Conservation (phyloP, 768 basidiomycete species). For the Collybiopsis luxurians region DNA sequence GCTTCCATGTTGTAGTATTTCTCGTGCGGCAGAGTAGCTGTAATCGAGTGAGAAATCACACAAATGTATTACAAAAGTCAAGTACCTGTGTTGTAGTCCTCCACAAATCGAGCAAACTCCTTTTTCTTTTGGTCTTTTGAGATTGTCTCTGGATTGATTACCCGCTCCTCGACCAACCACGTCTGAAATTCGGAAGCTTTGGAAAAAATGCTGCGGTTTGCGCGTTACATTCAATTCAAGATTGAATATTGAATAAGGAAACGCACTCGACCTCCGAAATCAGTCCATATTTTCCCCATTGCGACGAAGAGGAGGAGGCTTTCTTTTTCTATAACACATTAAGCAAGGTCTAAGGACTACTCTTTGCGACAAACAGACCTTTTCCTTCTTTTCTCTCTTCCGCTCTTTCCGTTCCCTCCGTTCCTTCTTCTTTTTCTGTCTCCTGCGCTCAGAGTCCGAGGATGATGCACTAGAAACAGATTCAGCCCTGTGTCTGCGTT, state of each 20-base stretch:
- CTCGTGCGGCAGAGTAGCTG: constrained; percentile 90
- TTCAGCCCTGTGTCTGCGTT: constrained; percentile 20
- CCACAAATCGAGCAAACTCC: constrained; percentile 79
- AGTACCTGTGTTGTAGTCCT: constrained; percentile 81
- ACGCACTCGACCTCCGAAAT: constrained; percentile 84
- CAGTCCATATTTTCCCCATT: constrained; percentile 91
- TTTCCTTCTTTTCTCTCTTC: constrained; percentile 71
- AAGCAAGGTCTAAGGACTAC: constrained; percentile 1
- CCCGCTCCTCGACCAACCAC: constrained; percentile 93
- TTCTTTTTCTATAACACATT: constrained; percentile 48
- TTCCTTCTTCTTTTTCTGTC: constrained; percentile 49
- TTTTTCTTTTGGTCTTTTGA: constrained; percentile 84
- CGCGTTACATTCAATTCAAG: neutral
- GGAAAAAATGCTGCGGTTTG: constrained; percentile 62
- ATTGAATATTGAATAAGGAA: constrained; percentile 1
- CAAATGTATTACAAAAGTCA: neutral
- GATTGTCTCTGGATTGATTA: constrained; percentile 85
- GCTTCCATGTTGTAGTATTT: constrained; percentile 92
- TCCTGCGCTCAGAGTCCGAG: constrained; percentile 40
- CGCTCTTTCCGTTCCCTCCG: constrained; percentile 60
- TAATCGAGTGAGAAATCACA: neutral
- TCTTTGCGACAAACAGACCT: constrained; percentile 20
- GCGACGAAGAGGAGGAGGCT: constrained; percentile 48
- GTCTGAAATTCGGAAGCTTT: constrained; percentile 86
- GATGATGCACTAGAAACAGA: constrained; percentile 44